Conservation (phyloP, 768 basidiomycete species). For the Solioccasus polychromus region DNA sequence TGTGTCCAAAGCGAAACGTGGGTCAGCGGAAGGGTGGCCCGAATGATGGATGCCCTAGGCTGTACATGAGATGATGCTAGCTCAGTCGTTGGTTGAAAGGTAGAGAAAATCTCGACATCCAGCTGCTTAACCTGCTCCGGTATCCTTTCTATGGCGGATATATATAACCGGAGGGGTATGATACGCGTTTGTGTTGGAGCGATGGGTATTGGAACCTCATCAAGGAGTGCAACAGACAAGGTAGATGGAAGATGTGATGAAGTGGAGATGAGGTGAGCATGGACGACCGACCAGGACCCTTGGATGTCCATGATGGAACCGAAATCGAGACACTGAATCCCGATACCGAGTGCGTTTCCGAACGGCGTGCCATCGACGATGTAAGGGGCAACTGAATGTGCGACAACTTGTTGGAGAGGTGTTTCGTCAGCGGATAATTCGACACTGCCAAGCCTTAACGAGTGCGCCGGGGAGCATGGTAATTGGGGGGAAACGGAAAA, state of each 20-base stretch:
- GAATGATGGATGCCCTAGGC: conserved; percentile 23
- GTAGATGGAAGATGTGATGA: conserved; percentile 8
- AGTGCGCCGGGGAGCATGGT: background rate
- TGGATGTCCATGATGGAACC: conserved; percentile 9
- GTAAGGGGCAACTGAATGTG: conserved; percentile 60
- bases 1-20: conserved; percentile 44
- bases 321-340: conserved; percentile 44
- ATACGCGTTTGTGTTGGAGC: conserved; percentile 63
- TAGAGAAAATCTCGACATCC: conserved; percentile 33
- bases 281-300: conserved; percentile 55
- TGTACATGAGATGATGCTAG: background rate
- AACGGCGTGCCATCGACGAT: conserved; percentile 76
- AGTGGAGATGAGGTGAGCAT: conserved; percentile 7
- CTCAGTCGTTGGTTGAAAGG: background rate
- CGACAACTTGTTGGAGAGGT: conserved; percentile 40
- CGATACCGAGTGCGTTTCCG: conserved; percentile 67
- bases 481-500: conserved; percentile 46
- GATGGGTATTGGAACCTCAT: conserved; percentile 33
- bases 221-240: conserved; percentile 18
- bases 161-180: conserved; percentile 49
- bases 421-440: conserved; percentile 1
- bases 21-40: conserved; percentile 40
- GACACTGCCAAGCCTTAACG: background rate
- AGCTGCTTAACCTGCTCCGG: conserved; percentile 32
- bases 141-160: conserved; percentile 35